Evolutionary conservation across 257 asterid genomes (phyloP), one percentile per base, ranked within the genome.

Genomic region (Lithospermum erythrorhizon): DNA sequence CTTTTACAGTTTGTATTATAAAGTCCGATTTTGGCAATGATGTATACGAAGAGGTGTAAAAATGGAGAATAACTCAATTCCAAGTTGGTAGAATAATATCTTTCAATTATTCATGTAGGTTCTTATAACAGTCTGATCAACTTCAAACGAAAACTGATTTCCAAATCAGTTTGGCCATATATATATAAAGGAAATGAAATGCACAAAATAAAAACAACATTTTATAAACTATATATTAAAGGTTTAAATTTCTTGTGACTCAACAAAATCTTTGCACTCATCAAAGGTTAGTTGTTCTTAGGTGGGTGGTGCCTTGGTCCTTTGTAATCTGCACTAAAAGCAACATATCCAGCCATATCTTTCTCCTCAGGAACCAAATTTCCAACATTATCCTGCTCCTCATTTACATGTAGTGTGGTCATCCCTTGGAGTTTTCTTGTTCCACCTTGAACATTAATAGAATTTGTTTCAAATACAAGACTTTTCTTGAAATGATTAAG

Each of bases 251-350:
- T n/a, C n/a, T 32, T 32, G 45, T 32, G 45, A 9, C 45, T 3
- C 45, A 32, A 32, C 45, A 32, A 32, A 32, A 32, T 32, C 45
- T 32, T 32, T 6, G 45, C 45, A 32, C 45, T n/a, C n/a, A n/a
- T 32, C 45, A 32, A 32, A 41, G 57, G 29, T 73, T 71, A 76
- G 25, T 80, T 80, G 25, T 80, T 77, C 73, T 75, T 80, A 19
- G 86, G 86, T 45, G 86, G 86, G 59, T 80, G 86, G 68, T 29
- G 79, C 68, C 75, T 65, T 23, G 86, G 86, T 13, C 82, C 86
- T 62, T 62, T 80, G 72, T 80, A 80, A 70, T 80, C 86, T 32
- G 80, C 83, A 53, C 22, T 68, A 65, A 77, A 80, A 27, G 81
- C 81, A 59, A 69, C 86, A 52, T 70, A 67, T 10, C 79, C 57